Conservation (phyloP, 768 basidiomycete genomes). For the Boletus edulis region DNA sequence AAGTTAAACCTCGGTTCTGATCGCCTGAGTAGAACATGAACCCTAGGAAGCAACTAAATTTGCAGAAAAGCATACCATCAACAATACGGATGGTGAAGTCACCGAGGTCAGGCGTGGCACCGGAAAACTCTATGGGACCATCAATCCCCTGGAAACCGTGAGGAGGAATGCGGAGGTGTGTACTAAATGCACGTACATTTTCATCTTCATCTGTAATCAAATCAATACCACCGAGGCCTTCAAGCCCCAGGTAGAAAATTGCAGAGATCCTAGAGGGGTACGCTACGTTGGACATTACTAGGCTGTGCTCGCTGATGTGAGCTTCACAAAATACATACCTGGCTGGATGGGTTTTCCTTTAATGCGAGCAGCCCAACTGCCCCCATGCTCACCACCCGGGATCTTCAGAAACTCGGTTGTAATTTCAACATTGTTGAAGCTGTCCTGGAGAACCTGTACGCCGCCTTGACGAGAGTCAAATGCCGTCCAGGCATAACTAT, state of each 20-base stretch:
- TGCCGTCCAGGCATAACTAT: conserved; percentile 82
- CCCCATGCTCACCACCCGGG: conserved; percentile 77
- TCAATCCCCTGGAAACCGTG: conserved; percentile 59
- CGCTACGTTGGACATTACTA: conserved; percentile 22
- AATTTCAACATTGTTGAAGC: conserved; percentile 78
- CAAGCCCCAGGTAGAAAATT: conserved; percentile 85
- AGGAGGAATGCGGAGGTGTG: conserved; percentile 1
- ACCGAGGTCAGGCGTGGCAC: conserved; percentile 74
- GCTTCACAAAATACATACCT: conserved; percentile 36
- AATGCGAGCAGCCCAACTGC: conserved; percentile 86
- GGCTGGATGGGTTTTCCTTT: conserved; percentile 74
- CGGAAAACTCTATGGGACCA: conserved; percentile 67
- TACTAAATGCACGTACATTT: conserved; percentile 49
- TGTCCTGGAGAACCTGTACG: conserved; percentile 80
- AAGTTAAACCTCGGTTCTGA: conserved; percentile 50
- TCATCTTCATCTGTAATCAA: conserved; percentile 76
- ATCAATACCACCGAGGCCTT: conserved; percentile 80
- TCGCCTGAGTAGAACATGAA: conserved; percentile 44
- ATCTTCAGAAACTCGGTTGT: conserved; percentile 86
- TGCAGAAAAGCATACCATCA: conserved; percentile 51
- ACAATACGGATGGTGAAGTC: conserved; percentile 78
- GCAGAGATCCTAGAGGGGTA: conserved; percentile 66
- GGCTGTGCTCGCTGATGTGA: conserved; percentile 21
- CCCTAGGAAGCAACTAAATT: not conserved
- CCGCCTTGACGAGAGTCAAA: conserved; percentile 87